phyloP scores from a whole-genome alignment of 140 eudicot genomes.

The Flaveria floridana region DNA sequence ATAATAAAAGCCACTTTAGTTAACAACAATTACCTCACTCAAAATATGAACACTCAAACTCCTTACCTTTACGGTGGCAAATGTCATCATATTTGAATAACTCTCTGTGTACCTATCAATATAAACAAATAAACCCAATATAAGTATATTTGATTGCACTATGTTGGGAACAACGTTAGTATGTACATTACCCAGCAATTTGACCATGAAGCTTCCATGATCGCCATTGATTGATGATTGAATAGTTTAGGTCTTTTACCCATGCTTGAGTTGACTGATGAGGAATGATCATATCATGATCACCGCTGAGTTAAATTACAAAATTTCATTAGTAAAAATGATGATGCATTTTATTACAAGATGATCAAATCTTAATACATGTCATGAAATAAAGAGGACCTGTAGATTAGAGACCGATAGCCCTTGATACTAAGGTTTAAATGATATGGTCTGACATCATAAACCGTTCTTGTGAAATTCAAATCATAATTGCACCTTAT shows the following conservation, averaged over 20 bases:
- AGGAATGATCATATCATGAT: conserved; percentile 53
- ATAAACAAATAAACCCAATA: background rate
- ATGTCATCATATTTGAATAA: conserved; percentile 11
- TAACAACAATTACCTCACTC: background rate
- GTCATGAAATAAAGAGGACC: conserved; percentile 28
- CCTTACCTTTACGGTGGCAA: conserved; percentile 58
- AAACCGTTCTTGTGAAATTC: conserved; percentile 1
- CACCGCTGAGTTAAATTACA: conserved; percentile 47
- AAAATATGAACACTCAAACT: background rate
- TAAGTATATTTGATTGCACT: background rate
- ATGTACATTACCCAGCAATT: conserved; percentile 44
- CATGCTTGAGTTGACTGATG: conserved; percentile 55
- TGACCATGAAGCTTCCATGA: conserved; percentile 45
- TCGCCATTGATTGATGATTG: conserved; percentile 56
- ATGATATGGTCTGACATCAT: conserved; percentile 40
- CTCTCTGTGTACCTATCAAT: conserved; percentile 46
- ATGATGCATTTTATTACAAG: background rate
- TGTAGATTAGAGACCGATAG: conserved; percentile 54
- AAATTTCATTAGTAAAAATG: background rate
- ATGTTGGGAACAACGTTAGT: background rate
- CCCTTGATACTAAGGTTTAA: conserved; percentile 46
- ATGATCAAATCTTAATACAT: background rate
- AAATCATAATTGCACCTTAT: conserved; percentile 31
- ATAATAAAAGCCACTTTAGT: background rate
- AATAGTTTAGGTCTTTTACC: conserved; percentile 42